Evolutionary conservation across 371 early-diverging fungal genomes (phyloP).

Genomic region (Mortierella sp.): DNA sequence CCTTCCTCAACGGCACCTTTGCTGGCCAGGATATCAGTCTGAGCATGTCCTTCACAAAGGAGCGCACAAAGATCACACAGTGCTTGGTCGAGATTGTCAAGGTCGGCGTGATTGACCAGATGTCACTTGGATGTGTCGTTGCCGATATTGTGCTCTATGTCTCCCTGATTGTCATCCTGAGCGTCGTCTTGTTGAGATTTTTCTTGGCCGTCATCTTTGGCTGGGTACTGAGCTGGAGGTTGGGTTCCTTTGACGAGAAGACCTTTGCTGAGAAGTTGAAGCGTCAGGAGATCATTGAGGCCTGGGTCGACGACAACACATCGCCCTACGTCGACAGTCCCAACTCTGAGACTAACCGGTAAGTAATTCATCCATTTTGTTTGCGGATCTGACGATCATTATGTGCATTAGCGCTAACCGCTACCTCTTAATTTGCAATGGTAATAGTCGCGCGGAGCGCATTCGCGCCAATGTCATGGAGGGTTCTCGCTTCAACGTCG

Average conservation of each 20-base stretch:
- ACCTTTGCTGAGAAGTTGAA: slow-evolving; percentile 62
- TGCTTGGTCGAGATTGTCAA: slow-evolving; percentile 80
- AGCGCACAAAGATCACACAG: slow-evolving; percentile 63
- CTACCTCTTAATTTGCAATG: neutral
- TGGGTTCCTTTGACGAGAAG: slow-evolving; percentile 81
- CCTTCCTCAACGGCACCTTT: slow-evolving; percentile 46
- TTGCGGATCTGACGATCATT: neutral
- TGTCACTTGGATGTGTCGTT: slow-evolving; percentile 83
- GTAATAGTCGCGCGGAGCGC: slow-evolving; percentile 48
- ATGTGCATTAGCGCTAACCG: neutral
- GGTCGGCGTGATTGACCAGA: slow-evolving; percentile 82
- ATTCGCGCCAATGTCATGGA: slow-evolving; percentile 53
- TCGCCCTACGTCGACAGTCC: slow-evolving; percentile 57
- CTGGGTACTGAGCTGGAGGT: slow-evolving; percentile 82
- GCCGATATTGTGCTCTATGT: slow-evolving; percentile 84
- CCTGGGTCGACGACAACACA: slow-evolving; percentile 57
- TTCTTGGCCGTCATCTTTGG: slow-evolving; percentile 87
- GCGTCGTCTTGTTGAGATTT: slow-evolving; percentile 86
- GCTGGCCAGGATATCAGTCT: slow-evolving; percentile 50
- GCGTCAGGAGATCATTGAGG: slow-evolving; percentile 54
- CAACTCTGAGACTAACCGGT: slow-evolving; percentile 53
- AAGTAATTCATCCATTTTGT: neutral
- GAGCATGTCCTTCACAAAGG: slow-evolving; percentile 49
- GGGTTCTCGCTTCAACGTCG: slow-evolving; percentile 23
- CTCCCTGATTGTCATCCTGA: slow-evolving; percentile 82